Conservation (phyloP, 495 filamentous ascomycete genomes). For the Evernia prunastri region DNA sequence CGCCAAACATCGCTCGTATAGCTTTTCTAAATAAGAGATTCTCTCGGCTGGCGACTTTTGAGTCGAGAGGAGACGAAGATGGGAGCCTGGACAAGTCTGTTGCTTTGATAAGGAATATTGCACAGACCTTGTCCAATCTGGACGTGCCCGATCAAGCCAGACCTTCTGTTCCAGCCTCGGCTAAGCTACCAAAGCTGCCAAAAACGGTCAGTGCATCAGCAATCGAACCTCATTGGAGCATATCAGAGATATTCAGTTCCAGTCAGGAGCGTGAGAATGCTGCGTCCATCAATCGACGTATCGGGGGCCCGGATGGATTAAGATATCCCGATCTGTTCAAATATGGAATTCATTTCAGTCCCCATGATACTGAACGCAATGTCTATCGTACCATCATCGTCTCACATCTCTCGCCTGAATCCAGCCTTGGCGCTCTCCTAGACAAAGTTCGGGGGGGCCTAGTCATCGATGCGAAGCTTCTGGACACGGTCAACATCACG, state of each 20-base stretch:
- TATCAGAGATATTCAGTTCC: not conserved
- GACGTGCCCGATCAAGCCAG: no score
- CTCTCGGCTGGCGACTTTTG: not conserved
- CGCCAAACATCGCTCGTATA: not conserved
- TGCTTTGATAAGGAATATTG: not conserved
- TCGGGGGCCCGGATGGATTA: not conserved
- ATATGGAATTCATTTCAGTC: slow-evolving; percentile 19
- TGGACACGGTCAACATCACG: slow-evolving; percentile 14
- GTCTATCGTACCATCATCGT: slow-evolving; percentile 22
- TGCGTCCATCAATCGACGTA: not conserved
- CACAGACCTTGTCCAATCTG: no score
- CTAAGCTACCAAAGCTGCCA: not conserved
- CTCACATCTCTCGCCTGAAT: slow-evolving; percentile 5
- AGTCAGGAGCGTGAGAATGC: not conserved
- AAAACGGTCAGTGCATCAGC: not conserved
- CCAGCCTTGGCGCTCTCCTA: no score
- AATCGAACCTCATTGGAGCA: not conserved
- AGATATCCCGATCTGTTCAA: slow-evolving; percentile 14
- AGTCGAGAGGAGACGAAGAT: no score
- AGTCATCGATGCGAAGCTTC: slow-evolving; percentile 12
- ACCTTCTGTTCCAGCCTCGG: no score
- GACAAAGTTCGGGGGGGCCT: slow-evolving; percentile 17
- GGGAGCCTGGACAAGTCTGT: not conserved
- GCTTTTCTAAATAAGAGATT: not conserved
- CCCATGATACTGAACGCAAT: not conserved